Percentiles rank a stretch among this genome's conserved stretches.
Conservation (phyloP, 208 protist genomes). For the Lotmaria passim region DNA sequence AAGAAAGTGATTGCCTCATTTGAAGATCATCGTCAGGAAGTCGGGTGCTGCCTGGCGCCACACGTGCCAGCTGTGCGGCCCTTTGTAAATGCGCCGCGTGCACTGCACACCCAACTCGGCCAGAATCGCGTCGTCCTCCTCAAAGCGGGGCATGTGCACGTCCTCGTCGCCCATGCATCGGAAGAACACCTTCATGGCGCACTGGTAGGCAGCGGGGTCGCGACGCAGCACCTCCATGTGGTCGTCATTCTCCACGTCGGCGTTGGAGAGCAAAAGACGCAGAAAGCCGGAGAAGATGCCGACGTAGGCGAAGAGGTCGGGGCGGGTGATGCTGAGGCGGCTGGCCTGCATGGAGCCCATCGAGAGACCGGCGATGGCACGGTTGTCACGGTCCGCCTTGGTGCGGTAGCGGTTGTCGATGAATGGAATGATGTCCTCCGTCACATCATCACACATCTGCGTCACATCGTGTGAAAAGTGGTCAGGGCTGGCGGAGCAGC, state of each 20-base stretch:
- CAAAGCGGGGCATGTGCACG: slow-evolving; percentile 15
- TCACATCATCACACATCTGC: slow-evolving; percentile 12
- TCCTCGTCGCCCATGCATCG: slow-evolving; percentile 38
- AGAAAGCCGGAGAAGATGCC: slow-evolving; percentile 46
- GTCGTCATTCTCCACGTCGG: slow-evolving; percentile 14
- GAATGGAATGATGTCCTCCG: slow-evolving; percentile 39
- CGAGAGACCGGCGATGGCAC: slow-evolving; percentile 42
- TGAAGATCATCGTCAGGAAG: slow-evolving; percentile 27
- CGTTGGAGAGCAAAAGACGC: slow-evolving; percentile 17
- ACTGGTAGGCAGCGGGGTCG: slow-evolving; percentile 18
- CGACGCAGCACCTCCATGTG: slow-evolving; percentile 32
- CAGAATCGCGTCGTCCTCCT: slow-evolving; percentile 37
- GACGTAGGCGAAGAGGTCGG: slow-evolving; percentile 40
- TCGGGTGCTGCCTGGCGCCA: slow-evolving; percentile 36
- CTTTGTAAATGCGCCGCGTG: slow-evolving; percentile 33
- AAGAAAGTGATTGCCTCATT: neutral
- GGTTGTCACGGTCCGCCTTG: slow-evolving; percentile 28
- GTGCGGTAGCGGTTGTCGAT: slow-evolving; percentile 42
- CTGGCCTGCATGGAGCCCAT: slow-evolving; percentile 44
- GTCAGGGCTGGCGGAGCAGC: too few species aligned
- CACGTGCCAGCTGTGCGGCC: slow-evolving; percentile 45
- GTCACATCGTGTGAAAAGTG: too few species aligned
- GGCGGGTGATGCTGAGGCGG: slow-evolving; percentile 33
- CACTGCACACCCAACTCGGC: slow-evolving; percentile 31
- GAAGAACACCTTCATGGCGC: slow-evolving; percentile 36